phyloP scores from a whole-genome alignment of 2,329 filamentous ascomycete species.

The Nigrospora oryzae region DNA sequence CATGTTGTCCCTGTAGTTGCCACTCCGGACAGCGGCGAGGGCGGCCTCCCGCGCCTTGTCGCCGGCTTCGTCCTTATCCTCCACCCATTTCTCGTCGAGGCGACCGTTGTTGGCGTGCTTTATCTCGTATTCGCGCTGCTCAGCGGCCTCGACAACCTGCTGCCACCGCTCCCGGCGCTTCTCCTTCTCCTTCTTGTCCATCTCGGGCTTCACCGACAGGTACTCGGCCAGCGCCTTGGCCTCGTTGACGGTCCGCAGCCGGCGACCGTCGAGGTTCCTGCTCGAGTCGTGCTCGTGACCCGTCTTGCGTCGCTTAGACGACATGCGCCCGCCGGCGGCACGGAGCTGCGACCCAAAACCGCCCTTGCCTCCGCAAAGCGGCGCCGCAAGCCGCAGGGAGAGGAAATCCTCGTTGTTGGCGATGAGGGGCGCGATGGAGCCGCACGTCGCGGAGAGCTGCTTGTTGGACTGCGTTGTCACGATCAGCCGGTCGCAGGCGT shows the following conservation, averaged over 20 bases:
- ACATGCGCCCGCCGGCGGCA: conserved; percentile 96
- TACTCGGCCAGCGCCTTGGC: conserved; percentile 95
- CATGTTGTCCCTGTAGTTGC: conserved; percentile 53
- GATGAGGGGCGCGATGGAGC: conserved; percentile 55
- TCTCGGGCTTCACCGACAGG: conserved; percentile 89
- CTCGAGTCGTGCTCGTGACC: conserved; percentile 83
- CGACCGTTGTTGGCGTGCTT: conserved; percentile 62
- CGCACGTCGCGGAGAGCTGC: conserved; percentile 47
- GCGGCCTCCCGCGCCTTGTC: conserved; percentile 77
- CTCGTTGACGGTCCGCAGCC: conserved; percentile 85
- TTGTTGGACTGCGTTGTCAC: conserved; percentile 78
- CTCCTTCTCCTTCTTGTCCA: conserved; percentile 92
- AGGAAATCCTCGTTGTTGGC: conserved; percentile 58
- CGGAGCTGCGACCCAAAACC: conserved; percentile 96
- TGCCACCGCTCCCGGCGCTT: conserved; percentile 79
- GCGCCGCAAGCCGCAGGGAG: conserved; percentile 70
- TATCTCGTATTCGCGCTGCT: conserved; percentile 76
- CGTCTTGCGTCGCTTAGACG: conserved; percentile 78
- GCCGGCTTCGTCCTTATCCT: conserved; percentile 83
- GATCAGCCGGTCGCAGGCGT: conserved; percentile 52
- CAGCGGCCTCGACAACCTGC: conserved; percentile 76
- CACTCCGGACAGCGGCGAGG: conserved; percentile 58
- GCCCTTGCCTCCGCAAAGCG: conserved; percentile 87
- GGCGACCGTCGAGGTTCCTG: conserved; percentile 84
- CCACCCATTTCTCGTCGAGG: conserved; percentile 87